Conservation (phyloP, 1,284 basidiomycete species). For the Trichosporon asahii region DNA sequence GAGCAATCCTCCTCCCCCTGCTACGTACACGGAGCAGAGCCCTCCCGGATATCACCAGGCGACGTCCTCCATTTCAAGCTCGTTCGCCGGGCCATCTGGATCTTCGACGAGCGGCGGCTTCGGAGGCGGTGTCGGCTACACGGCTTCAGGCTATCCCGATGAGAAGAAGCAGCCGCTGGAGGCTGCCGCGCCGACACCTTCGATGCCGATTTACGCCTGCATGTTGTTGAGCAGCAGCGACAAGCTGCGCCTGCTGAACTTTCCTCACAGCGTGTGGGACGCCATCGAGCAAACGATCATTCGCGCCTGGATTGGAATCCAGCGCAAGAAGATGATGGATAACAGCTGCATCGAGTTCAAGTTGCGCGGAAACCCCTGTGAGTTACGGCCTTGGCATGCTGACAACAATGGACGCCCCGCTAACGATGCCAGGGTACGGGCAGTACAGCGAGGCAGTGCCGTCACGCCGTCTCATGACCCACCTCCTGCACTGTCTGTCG, state of each 20-base stretch:
- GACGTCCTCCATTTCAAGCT: background rate
- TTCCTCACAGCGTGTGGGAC: background rate
- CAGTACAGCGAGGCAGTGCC: conserved; percentile 36
- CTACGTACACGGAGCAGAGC: background rate
- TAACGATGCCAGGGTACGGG: conserved; percentile 33
- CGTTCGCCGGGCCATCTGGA: background rate
- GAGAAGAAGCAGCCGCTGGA: background rate
- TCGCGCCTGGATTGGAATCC: conserved; percentile 37
- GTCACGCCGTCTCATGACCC: conserved; percentile 36
- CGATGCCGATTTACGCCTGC: conserved; percentile 7
- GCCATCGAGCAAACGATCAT: background rate
- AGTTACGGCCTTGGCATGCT: conserved; percentile 14
- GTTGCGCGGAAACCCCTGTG: conserved; percentile 38
- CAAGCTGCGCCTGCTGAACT: conserved; percentile 13
- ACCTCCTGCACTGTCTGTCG: conserved; percentile 33
- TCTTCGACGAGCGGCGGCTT: background rate
- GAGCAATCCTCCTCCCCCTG: background rate
- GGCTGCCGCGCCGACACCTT: background rate
- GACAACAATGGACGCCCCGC: background rate
- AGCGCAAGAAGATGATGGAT: conserved; percentile 20
- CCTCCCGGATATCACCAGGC: background rate
- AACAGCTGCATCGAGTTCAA: conserved; percentile 39
- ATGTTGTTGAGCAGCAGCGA: conserved; percentile 11
- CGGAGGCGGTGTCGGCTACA: background rate
- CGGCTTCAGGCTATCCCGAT: background rate